Evolutionary conservation across 1,284 basidiomycete species (phyloP).

Genomic region (Trichosporon coremiiforme): DNA sequence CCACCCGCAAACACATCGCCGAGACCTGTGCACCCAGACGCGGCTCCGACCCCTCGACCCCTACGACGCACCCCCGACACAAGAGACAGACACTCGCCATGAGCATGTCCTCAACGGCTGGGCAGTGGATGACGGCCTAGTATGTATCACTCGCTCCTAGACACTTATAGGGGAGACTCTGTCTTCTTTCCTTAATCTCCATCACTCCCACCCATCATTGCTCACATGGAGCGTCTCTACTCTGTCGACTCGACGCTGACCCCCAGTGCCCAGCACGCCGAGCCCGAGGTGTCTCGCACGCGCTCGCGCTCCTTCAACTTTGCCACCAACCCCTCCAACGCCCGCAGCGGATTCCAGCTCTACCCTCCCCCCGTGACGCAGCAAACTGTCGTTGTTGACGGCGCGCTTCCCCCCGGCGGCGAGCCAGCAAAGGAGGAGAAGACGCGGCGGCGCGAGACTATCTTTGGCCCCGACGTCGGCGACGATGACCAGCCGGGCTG

Average conservation of each 20-base stretch:
- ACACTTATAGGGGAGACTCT: no score
- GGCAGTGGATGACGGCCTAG: conserved; percentile 11
- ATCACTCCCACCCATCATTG: not conserved
- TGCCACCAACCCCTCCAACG: conserved; percentile 2
- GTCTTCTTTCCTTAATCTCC: not conserved
- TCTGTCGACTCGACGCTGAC: not conserved
- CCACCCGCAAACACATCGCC: no score
- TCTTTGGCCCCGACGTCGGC: conserved; percentile 74
- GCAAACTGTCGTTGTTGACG: conserved; percentile 46
- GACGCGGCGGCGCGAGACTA: conserved; percentile 63
- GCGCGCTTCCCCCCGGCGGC: conserved; percentile 29
- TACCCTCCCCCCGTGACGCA: conserved; percentile 7
- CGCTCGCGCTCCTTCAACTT: conserved; percentile 13
- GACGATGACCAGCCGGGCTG: conserved; percentile 58
- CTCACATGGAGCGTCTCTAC: not conserved
- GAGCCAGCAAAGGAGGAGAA: conserved; percentile 39
- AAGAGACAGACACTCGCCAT: not conserved
- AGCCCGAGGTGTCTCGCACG: conserved; percentile 13
- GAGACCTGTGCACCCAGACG: no score
- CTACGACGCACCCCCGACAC: no score
- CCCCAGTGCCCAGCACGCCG: conserved; percentile 5
- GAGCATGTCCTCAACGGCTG: conserved; percentile 2
- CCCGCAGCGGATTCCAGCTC: conserved; percentile 11
- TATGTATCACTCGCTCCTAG: not conserved
- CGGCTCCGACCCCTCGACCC: no score